Percentiles rank a stretch among this genome's conserved stretches.
phyloP scores from a whole-genome alignment of 768 basidiomycete species.

The Psilocybe sp. region DNA sequence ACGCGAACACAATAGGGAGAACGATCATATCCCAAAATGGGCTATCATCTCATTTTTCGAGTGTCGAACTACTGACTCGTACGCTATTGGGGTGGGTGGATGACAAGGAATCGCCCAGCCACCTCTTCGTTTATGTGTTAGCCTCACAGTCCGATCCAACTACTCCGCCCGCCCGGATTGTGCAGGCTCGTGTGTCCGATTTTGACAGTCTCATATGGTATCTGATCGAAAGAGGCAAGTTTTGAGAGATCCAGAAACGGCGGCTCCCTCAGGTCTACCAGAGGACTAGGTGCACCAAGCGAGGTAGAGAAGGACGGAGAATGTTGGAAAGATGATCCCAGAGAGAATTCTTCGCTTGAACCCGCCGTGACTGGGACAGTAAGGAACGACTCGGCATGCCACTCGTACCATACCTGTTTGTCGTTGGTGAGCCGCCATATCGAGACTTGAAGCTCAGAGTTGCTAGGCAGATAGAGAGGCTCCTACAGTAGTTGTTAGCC shows the following conservation, averaged over 20 bases:
- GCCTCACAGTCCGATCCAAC: slow-evolving; percentile 81
- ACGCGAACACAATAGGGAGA: neutral
- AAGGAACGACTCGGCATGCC: slow-evolving; percentile 93
- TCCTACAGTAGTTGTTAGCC: slow-evolving; percentile 48
- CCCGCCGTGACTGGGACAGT: slow-evolving; percentile 45
- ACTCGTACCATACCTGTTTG: slow-evolving; percentile 96
- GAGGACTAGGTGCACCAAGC: slow-evolving; percentile 54
- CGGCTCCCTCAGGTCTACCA: slow-evolving; percentile 63
- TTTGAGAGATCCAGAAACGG: slow-evolving; percentile 20
- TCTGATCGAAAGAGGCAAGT: slow-evolving; percentile 8
- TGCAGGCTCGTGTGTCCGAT: slow-evolving; percentile 94
- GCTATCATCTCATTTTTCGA: neutral
- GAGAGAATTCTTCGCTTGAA: slow-evolving; percentile 27
- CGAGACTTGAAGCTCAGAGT: slow-evolving; percentile 88
- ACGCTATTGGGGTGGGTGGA: neutral
- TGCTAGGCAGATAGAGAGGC: slow-evolving; percentile 88
- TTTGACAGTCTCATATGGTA: slow-evolving; percentile 59
- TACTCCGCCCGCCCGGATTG: slow-evolving; percentile 86
- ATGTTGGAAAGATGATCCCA: slow-evolving; percentile 8
- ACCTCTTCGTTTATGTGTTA: slow-evolving; percentile 3
- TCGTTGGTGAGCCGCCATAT: slow-evolving; percentile 93
- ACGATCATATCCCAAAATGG: neutral
- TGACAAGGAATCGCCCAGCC: slow-evolving; percentile 1
- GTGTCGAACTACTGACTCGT: neutral
- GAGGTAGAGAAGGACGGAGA: slow-evolving; percentile 20